These are phyloP conservation scores for Lachancea mirantina DNA, from an alignment of 805 yeast genomes.

Conservation along the genomic window DNA sequence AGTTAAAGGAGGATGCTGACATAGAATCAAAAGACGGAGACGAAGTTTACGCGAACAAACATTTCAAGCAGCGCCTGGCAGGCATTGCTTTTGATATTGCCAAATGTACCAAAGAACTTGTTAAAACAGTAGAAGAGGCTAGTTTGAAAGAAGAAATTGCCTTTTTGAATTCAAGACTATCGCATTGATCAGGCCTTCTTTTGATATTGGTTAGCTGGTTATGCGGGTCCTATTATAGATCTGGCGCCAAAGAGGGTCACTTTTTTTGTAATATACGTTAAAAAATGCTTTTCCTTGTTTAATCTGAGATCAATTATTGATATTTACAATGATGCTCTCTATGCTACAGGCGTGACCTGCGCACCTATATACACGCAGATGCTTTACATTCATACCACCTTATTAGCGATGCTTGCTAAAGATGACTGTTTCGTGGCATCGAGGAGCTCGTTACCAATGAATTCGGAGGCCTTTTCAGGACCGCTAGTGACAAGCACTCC, in stretches of 20 bases:
- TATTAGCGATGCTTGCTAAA: slow-evolving; percentile 15
- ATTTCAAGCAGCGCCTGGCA: slow-evolving; percentile 87
- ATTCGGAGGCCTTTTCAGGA: slow-evolving; percentile 47
- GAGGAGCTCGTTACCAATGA: slow-evolving; percentile 47
- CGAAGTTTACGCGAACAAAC: slow-evolving; percentile 71
- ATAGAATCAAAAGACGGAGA: slow-evolving; percentile 35
- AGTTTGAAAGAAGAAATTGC: slow-evolving; percentile 81
- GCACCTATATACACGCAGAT: slow-evolving; percentile 3
- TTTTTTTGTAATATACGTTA: not conserved
- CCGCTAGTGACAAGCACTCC: slow-evolving; percentile 62
- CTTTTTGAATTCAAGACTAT: slow-evolving; percentile 60
- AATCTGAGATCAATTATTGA: not conserved
- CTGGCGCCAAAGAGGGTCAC: no score
- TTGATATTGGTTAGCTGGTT: no score
- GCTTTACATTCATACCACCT: not conserved
- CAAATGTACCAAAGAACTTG: slow-evolving; percentile 90
- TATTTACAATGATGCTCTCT: not conserved
- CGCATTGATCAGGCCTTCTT: slow-evolving; percentile 4
- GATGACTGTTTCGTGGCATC: slow-evolving; percentile 17
- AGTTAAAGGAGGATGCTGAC: slow-evolving; percentile 28
- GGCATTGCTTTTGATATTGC: slow-evolving; percentile 96
- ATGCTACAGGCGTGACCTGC: not conserved
- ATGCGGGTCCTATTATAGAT: no score
- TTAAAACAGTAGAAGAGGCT: slow-evolving; percentile 93
- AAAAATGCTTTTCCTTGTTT: not conserved